A percentile compares a stretch with the other conserved stretches of the same genome.
phyloP scores from a whole-genome alignment of 2,329 filamentous ascomycete genomes.

The Fusarium bactridioides region DNA sequence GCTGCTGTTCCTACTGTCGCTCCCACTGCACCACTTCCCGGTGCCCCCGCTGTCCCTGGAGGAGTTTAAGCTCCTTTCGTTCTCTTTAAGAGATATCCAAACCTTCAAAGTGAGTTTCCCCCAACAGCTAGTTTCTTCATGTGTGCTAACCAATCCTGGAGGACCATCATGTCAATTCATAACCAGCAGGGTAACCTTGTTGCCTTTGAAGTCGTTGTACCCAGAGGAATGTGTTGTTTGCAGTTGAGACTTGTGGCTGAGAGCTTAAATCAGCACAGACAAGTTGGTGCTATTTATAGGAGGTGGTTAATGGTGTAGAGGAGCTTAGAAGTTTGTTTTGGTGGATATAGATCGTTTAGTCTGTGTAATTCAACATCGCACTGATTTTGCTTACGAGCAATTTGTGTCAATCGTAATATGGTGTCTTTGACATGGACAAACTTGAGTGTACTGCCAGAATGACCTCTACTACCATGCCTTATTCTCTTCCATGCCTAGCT shows the following conservation, averaged over 20 bases:
- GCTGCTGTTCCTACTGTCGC: background rate
- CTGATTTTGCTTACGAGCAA: background rate
- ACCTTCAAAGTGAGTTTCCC: background rate
- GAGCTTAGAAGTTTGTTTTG: background rate
- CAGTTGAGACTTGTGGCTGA: background rate
- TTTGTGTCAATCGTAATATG: fast-evolving
- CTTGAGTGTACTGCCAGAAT: background rate
- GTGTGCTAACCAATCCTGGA: background rate
- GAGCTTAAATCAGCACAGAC: background rate
- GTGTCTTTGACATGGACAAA: background rate
- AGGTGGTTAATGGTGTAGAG: background rate
- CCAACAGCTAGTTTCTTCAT: background rate
- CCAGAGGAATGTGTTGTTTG: background rate
- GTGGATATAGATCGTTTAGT: background rate
- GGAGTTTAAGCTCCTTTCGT: background rate
- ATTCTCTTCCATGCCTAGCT: background rate
- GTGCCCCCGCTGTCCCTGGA: background rate
- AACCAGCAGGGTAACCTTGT: background rate
- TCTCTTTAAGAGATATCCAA: background rate
- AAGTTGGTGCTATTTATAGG: background rate
- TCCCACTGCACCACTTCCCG: background rate
- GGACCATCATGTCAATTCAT: background rate
- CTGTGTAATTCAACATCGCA: background rate
- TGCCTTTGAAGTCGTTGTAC: background rate
- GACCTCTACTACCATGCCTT: too few relatives aligned